Conservation (phyloP, 108 stramenopile genomes). For the Skeletonema costatum region DNA sequence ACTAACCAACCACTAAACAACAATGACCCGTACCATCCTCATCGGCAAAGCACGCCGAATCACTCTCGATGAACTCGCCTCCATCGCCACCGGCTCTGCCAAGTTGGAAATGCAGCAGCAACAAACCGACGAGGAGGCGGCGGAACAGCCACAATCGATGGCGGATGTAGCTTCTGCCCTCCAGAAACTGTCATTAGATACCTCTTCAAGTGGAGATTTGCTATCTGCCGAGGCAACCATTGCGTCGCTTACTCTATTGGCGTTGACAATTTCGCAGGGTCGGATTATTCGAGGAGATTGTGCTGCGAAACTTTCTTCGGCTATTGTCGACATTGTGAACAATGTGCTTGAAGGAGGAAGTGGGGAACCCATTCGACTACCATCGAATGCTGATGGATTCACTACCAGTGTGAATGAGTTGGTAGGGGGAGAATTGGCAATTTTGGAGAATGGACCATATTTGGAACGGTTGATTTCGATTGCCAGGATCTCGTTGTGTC, state of each 20-base stretch:
- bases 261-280: conserved; percentile 41
- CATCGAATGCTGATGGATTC: conserved; percentile 10
- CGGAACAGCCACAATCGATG: not conserved
- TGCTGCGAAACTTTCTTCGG: conserved; percentile 5
- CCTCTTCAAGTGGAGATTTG: not conserved
- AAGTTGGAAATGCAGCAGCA: conserved; percentile 19
- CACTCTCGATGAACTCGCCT: conserved; percentile 46
- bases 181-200: not conserved
- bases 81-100: conserved; percentile 11
- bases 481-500: conserved; percentile 28
- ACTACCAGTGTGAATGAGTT: not conserved
- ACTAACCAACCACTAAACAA: not conserved
- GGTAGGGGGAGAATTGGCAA: not conserved
- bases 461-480: conserved; percentile 23
- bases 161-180: conserved; percentile 1
- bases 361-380: not conserved
- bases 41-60: conserved; percentile 53
- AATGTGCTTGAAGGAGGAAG: not conserved
- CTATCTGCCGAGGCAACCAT: conserved; percentile 31
- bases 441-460: conserved; percentile 15
- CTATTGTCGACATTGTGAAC: conserved; percentile 18
- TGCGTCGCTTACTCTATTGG: conserved; percentile 32
- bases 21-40: conserved; percentile 44
- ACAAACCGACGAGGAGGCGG: not conserved
- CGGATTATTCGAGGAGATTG: conserved; percentile 22